phyloP scores from a whole-genome alignment of 805 yeast species.

The Lachancea kluyveri region DNA sequence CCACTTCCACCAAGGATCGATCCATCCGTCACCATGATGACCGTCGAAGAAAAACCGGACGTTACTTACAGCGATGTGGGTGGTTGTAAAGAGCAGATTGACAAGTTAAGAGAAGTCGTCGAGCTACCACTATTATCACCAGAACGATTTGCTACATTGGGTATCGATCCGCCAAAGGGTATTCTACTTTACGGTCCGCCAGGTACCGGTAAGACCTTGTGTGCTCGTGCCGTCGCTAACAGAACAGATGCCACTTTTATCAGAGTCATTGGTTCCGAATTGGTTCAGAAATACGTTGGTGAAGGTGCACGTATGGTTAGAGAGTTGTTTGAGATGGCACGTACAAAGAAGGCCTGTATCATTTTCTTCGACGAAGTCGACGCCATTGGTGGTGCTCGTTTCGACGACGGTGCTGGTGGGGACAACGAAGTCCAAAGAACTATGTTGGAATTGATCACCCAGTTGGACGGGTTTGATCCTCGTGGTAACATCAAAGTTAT shows the following conservation, averaged over 20 bases:
- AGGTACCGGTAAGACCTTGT: conserved; percentile 96
- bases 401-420: conserved; percentile 99
- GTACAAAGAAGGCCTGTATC: conserved; percentile 96
- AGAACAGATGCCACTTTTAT: conserved; percentile 98
- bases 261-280: conserved; percentile 96
- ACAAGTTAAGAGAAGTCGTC: conserved; percentile 91
- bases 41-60: conserved; percentile 98
- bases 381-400: conserved; percentile 99
- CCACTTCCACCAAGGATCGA: conserved; percentile 98
- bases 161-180: conserved; percentile 99
- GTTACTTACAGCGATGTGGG: conserved; percentile 98
- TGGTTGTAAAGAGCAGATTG: conserved; percentile 98
- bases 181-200: conserved; percentile 96
- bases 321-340: conserved; percentile 97
- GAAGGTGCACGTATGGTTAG: conserved; percentile 99
- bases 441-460: conserved; percentile 96
- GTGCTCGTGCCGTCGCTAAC: conserved; percentile 99
- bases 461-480: conserved; percentile 97
- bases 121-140: conserved; percentile 92
- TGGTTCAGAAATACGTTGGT: conserved; percentile 97
- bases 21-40: conserved; percentile 99
- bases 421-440: conserved; percentile 99
- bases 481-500: conserved; percentile 98
- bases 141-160: conserved; percentile 92
- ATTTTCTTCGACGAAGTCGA: conserved; percentile 97